Base-by-base conservation (phyloP, 495 filamentous ascomycete species). In the Chaetomium tenue region DNA sequence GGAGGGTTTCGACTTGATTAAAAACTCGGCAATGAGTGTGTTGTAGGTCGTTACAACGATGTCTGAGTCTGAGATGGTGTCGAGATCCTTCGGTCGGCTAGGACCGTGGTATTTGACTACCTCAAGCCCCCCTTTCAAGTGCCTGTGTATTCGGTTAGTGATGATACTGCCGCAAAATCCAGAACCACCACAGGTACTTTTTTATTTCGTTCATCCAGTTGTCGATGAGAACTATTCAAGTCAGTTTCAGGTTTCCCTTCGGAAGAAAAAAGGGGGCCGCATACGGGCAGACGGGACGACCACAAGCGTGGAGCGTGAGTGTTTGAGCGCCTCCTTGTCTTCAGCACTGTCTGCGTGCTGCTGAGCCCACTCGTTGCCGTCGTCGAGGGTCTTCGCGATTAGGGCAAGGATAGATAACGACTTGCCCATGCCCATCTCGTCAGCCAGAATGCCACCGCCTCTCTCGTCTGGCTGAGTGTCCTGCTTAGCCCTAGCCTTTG, bases 391-490 rank as follows among this genome's bases (percentile, higher is more conserved):
- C 42, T 46, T 46, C 16, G 42, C 42, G 16, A 46, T 9, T 16
- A 46, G 42, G 42, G 42, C 42, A n/a, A 46, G 42, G 42, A 46
- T 46, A 16, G 42, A 46, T 16, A 46, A 46, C 42, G 42, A 46
- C 42, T 46, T 46, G 0, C 42, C 42, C 42, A 46, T 46, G 42
- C 42, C 42, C 42, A 46, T 46, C 42, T 46, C 42, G 42, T 46
- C 42, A 2, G 42, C 42, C 42, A 46, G 42, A 46, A 46, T 46
- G 42, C 42, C 42, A 11, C 42, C 42, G 12, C 42, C 42, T 46
- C 42, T 46, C 42, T 46, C 42, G 42, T 46, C 42, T 46, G 42
- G 42, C 42, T 46, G 42, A 46, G 42, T 46, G 42, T 46, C 42
- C 42, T 46, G 42, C 42, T 46, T 46, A 11, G 42, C 42, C 42